Evolutionary conservation across 768 basidiomycete species (phyloP), one percentile per base, ranked within the genome.

Genomic region (Russula sp.): DNA sequence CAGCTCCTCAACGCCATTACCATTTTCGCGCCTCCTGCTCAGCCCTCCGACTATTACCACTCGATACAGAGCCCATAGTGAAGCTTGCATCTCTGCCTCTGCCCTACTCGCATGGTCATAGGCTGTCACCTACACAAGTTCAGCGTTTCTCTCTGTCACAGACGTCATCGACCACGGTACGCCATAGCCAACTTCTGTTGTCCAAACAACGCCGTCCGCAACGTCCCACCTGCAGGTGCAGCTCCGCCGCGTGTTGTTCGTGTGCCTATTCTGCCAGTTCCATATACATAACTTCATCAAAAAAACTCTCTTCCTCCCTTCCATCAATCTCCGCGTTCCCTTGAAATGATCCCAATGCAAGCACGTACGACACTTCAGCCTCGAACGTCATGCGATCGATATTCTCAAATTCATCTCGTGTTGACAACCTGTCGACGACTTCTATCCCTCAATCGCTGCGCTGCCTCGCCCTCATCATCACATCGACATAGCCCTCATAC

Each of bases 21-120:
- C 60, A 9, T 41, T 62, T 20, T 51, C 64, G 5, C 65, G 65
- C 38, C 65, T 63, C 25, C 59, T 64, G 6, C 64, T 60, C 1
- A 63, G 51, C 42, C 61, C 64, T 3, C 64, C 64, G 8, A 32
- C 47, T 43, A n/a, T 64, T 20, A 64, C 63, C 18, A 43, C 20
- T 22, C 43, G n/a, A 56, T 13, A 7, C 63, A 45, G 60, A 62
- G 10, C 60, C 54, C n/a, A 46, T 61, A 25, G 13, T 49, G 6
- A 63, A 39, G 16, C 20, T 47, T 22, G 54, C 53, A 41, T 42
- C 50, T 34, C 46, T 16, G 32, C 54, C 63, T n/a, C 53, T 48
- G 22, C 47, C 60, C 39, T 49, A 38, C 41, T 38, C 50, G 25
- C 41, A 38, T 16, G 51, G 50, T 10, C 52, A 59, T 20, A 47